These are phyloP conservation scores for Mucuna pruriens DNA, from an alignment of 306 rosid genomes.

Conservation along the genomic window DNA sequence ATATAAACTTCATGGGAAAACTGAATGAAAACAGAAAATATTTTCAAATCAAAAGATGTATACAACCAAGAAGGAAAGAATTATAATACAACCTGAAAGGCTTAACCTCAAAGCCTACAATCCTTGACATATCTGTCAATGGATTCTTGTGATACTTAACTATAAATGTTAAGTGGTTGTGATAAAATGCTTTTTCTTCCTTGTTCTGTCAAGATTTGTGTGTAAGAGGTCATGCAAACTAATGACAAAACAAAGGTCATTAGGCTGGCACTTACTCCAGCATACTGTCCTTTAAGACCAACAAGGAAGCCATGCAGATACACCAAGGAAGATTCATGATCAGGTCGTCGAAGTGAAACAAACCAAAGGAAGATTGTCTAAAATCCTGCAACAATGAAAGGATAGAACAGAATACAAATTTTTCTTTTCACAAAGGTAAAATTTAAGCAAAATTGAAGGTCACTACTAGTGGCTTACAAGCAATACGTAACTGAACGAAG, in stretches of 20 bases:
- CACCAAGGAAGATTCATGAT: slow-evolving; percentile 69
- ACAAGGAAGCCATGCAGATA: slow-evolving; percentile 84
- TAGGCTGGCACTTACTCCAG: slow-evolving; percentile 60
- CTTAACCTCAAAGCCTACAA: slow-evolving; percentile 92
- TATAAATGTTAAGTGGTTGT: slow-evolving; percentile 77
- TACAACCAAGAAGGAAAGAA: slow-evolving; percentile 13
- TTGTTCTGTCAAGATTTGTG: slow-evolving; percentile 59
- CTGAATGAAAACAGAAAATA: neutral
- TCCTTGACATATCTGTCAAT: slow-evolving; percentile 72
- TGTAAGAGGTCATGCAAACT: slow-evolving; percentile 21
- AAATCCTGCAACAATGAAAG: slow-evolving; percentile 61
- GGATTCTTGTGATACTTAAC: slow-evolving; percentile 83
- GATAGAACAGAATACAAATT: neutral
- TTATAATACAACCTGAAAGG: slow-evolving; percentile 70
- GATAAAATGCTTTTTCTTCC: slow-evolving; percentile 78
- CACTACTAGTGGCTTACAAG: slow-evolving; percentile 62
- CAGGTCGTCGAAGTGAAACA: slow-evolving; percentile 76
- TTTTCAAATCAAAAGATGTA: neutral
- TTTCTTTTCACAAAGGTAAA: slow-evolving; percentile 2
- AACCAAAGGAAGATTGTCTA: slow-evolving; percentile 91
- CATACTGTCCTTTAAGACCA: slow-evolving; percentile 87
- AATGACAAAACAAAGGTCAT: neutral
- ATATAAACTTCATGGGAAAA: neutral
- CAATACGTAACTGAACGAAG: too few relatives aligned
- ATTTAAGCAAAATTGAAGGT: neutral